phyloP scores from a whole-genome alignment of 805 yeast species.

The Candida chilensis region DNA sequence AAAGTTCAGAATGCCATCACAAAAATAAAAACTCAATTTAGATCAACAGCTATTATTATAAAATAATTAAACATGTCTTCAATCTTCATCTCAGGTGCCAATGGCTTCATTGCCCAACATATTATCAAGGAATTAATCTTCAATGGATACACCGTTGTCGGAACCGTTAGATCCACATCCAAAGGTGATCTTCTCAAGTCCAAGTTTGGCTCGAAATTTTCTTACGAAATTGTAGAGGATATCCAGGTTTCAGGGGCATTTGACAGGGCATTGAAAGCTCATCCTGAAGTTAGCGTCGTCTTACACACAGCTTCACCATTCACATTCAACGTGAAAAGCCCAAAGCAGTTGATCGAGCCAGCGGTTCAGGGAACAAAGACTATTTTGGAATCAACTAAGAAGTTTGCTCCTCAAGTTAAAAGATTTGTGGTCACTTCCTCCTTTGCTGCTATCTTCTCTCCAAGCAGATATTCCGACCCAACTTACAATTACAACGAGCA shows the following conservation, averaged over 20 bases:
- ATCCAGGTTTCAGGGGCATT: constrained; percentile 34
- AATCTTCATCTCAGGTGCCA: constrained; percentile 43
- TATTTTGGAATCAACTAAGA: constrained; percentile 38
- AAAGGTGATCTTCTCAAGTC: constrained; percentile 29
- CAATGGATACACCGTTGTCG: constrained; percentile 35
- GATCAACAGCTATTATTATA: too few relatives aligned
- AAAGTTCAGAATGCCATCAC: too few relatives aligned
- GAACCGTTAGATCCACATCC: constrained; percentile 36
- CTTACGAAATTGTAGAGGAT: constrained; percentile 37
- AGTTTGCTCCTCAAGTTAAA: constrained; percentile 28
- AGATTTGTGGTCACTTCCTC: constrained; percentile 49
- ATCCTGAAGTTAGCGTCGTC: constrained; percentile 43
- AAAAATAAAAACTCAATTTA: too few relatives aligned
- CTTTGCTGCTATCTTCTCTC: constrained; percentile 32
- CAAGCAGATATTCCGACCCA: constrained; percentile 21
- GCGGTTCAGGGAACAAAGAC: constrained; percentile 47
- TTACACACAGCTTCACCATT: constrained; percentile 59
- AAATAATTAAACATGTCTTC: too few relatives aligned
- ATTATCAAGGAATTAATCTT: constrained; percentile 28
- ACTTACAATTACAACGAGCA: constrained; percentile 28
- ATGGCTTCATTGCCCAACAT: constrained; percentile 46
- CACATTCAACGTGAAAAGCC: constrained; percentile 29
- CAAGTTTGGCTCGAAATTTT: constrained; percentile 15
- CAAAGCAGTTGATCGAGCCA: constrained; percentile 43
- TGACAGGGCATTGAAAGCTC: constrained; percentile 30